Conservation (phyloP, 2,329 filamentous ascomycete species). For the Colletotrichum siamense region DNA sequence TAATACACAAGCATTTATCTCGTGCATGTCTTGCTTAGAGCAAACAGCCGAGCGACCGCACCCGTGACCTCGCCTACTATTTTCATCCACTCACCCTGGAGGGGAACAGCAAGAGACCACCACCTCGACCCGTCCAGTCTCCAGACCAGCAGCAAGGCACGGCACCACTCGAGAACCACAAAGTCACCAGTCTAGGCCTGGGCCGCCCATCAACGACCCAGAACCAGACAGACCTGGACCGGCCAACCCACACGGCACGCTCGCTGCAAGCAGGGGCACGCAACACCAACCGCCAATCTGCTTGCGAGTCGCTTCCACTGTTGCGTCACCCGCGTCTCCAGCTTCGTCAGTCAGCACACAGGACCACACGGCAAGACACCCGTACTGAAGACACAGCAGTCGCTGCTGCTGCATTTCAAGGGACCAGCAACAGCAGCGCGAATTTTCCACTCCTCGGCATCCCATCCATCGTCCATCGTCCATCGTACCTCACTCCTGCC, state of each 20-base stretch:
- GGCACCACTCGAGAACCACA: background rate
- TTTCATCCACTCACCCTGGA: background rate
- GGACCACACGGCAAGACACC: background rate
- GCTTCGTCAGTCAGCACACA: slow-evolving; percentile 1
- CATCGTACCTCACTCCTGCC: background rate
- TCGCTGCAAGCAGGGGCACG: slow-evolving; percentile 10
- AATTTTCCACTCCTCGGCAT: background rate
- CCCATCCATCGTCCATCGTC: background rate
- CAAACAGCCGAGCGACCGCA: background rate
- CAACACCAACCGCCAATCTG: slow-evolving; percentile 1
- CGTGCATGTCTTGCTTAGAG: background rate
- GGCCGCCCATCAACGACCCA: slow-evolving; percentile 7
- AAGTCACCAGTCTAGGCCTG: background rate
- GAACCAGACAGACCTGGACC: background rate
- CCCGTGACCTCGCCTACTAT: background rate
- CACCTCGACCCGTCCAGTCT: too few species aligned
- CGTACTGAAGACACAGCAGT: background rate
- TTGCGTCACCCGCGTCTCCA: slow-evolving; percentile 19
- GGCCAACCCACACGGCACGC: background rate
- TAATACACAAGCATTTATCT: background rate
- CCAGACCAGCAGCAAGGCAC: background rate
- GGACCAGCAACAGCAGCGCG: background rate
- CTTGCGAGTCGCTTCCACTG: background rate
- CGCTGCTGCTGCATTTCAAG: background rate
- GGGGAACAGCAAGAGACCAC: background rate